Conservation (phyloP, 306 rosid genomes). For the Argentina anserina region DNA sequence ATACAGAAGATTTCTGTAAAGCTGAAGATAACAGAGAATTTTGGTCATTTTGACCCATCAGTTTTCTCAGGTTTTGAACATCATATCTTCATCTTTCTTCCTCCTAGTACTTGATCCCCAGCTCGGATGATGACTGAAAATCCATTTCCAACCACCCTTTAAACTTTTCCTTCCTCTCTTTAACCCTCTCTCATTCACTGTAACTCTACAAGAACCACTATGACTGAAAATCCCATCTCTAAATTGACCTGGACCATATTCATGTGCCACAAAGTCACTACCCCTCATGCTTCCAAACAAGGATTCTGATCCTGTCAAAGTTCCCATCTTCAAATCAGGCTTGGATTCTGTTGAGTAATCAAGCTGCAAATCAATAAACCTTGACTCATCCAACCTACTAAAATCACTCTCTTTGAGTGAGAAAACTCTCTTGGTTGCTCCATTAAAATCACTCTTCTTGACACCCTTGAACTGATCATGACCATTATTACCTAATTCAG, state of each 20-base stretch:
- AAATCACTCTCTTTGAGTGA: constrained; percentile 89
- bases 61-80: constrained; percentile 50
- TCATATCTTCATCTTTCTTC: constrained; percentile 61
- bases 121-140: constrained; percentile 63
- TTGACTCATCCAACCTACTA: constrained; percentile 78
- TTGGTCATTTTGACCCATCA: constrained; percentile 13
- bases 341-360: constrained; percentile 70
- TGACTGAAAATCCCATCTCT: constrained; percentile 38
- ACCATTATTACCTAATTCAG: constrained; percentile 30
- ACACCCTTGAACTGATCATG: constrained; percentile 27
- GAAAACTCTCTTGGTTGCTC: constrained; percentile 63
- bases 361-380: constrained; percentile 85
- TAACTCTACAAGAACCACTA: constrained; percentile 88
- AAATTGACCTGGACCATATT: constrained; percentile 28
- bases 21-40: constrained; percentile 30
- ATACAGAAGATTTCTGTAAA: constrained; percentile 23
- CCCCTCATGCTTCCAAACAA: constrained; percentile 63
- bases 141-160: constrained; percentile 93
- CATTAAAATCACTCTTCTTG: constrained; percentile 39
- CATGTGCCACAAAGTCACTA: constrained; percentile 39
- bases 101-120: constrained; percentile 40
- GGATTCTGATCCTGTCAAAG: constrained; percentile 30
- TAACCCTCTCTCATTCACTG: constrained; percentile 70
- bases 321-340: constrained; percentile 44
- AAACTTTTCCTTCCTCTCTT: constrained; percentile 68